Evolutionary conservation across 305 asterid species (phyloP).

Genomic region (Solanum chacoense): DNA sequence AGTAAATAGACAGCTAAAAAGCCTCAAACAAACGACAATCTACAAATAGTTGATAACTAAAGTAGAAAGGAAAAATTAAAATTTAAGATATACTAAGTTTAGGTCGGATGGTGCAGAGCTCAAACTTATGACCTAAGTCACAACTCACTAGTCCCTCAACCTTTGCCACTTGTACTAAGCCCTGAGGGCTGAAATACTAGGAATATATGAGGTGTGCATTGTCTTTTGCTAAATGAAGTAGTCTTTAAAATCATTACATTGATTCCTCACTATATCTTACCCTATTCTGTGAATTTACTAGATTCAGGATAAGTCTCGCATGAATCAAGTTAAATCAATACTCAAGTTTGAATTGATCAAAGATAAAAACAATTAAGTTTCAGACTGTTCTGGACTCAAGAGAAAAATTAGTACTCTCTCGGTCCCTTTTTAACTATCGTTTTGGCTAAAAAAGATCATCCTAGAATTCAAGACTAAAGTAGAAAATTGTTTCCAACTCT

Average conservation of each 20-base stretch:
- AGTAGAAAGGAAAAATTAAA: background rate
- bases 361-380: background rate
- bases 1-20: background rate
- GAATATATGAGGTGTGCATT: background rate
- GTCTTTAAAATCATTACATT: background rate
- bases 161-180: background rate
- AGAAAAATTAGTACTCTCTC: background rate
- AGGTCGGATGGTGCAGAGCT: background rate
- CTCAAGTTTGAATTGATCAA: background rate
- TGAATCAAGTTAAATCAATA: background rate
- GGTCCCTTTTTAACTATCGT: background rate
- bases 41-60: background rate
- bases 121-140: too few species aligned
- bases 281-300: background rate
- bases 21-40: background rate
- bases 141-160: background rate
- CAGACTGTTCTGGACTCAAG: background rate
- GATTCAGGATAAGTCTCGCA: background rate
- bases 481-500: background rate
- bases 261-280: background rate
- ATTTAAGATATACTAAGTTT: background rate
- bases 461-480: background rate
- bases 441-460: background rate
- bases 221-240: background rate
- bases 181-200: background rate